Conservation (phyloP, 83 land plant species). For the Larix sibirica region DNA sequence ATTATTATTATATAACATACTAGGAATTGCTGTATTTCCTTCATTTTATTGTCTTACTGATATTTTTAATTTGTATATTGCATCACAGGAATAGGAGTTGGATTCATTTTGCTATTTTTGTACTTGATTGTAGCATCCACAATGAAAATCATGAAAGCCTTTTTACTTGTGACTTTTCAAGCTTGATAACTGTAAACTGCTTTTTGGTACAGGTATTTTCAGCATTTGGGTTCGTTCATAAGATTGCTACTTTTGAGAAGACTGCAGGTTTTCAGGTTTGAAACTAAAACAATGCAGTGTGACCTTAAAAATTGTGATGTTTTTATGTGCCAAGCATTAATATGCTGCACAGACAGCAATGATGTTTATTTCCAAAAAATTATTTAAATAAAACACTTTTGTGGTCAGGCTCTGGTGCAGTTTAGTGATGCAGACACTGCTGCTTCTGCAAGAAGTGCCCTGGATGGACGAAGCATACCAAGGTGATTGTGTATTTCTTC, state of each 20-base stretch:
- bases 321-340: neutral
- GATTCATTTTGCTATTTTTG: neutral
- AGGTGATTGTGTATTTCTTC: conserved; percentile 47
- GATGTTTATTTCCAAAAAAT: neutral
- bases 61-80: neutral
- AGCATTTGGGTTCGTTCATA: conserved; percentile 92
- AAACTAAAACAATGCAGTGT: conserved; percentile 5
- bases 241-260: conserved; percentile 94
- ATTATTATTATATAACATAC: neutral
- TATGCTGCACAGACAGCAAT: neutral
- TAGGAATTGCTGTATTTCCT: neutral
- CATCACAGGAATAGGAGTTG: neutral
- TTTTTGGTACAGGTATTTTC: conserved; percentile 79
- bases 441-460: conserved; percentile 73
- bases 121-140: neutral
- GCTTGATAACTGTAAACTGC: neutral
- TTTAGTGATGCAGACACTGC: conserved; percentile 86
- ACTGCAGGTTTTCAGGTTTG: conserved; percentile 91
- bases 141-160: neutral
- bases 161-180: neutral
- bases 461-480: conserved; percentile 90
- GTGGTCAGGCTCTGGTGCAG: conserved; percentile 82
- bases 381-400: neutral
- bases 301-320: conserved; percentile 6
- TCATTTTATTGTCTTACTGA: neutral